Percentiles rank a stretch among this genome's conserved stretches.
phyloP scores from a whole-genome alignment of 805 yeast genomes.

The Starmerella floris region DNA sequence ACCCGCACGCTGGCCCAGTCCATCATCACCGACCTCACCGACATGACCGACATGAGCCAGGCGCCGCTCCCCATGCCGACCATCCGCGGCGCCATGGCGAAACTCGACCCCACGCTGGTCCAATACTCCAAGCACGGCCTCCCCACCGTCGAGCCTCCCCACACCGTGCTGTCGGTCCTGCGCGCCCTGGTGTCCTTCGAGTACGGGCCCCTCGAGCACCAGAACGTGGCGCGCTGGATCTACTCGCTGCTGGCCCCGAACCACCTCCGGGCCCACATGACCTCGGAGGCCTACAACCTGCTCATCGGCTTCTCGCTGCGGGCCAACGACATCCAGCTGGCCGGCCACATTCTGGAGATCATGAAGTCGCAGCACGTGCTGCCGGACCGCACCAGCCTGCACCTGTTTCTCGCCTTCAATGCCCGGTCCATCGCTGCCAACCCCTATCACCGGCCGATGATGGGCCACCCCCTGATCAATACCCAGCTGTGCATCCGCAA shows the following conservation, averaged over 20 bases:
- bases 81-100: not conserved
- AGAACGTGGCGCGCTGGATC: constrained; percentile 2
- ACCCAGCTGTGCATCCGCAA: constrained; percentile 4
- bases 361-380: constrained; percentile 2
- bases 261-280: not conserved
- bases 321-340: constrained; percentile 11
- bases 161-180: not conserved
- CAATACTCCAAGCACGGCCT: not conserved
- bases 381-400: constrained; percentile 11
- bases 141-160: not conserved
- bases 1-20: constrained; percentile 9
- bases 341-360: constrained; percentile 2
- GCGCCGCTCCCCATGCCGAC: not conserved
- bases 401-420: constrained; percentile 11
- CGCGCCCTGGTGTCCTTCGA: constrained; percentile 5
- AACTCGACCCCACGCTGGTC: not conserved
- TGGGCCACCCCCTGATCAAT: constrained; percentile 14
- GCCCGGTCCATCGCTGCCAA: constrained; percentile 6
- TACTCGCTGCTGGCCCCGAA: constrained; percentile 4
- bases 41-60: constrained; percentile 7
- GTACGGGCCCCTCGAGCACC: constrained; percentile 5
- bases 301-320: constrained; percentile 14
- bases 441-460: constrained; percentile 11
- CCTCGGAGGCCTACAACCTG: constrained; percentile 6
- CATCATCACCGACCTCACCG: constrained; percentile 5